phyloP scores from a whole-genome alignment of 768 basidiomycete species.

The Mycena albidolilacea region DNA sequence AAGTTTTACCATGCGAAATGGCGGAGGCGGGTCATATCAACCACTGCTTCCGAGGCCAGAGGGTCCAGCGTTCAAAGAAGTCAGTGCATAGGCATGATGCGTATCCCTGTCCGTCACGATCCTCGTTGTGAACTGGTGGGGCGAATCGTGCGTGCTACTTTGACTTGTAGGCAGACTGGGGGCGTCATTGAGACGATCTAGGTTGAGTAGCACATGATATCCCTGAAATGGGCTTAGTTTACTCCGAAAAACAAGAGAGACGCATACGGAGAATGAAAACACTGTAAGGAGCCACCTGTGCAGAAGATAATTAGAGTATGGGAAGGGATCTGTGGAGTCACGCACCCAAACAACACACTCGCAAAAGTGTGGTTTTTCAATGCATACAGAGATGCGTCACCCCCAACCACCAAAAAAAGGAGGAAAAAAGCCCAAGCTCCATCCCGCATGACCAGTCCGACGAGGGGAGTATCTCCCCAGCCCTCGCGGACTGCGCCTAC shows the following conservation, averaged over 20 bases:
- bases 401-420: conserved; percentile 45
- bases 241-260: background rate
- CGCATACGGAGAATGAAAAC: conserved; percentile 39
- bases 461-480: conserved; percentile 59
- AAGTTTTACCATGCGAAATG: background rate
- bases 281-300: conserved; percentile 37
- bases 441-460: conserved; percentile 60
- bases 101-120: conserved; percentile 9
- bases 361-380: conserved; percentile 26
- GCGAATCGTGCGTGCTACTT: conserved; percentile 21
- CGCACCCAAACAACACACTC: conserved; percentile 35
- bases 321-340: background rate
- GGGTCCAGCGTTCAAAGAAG: background rate
- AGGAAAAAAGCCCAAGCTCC: conserved; percentile 60
- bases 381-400: conserved; percentile 30
- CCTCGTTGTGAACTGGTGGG: conserved; percentile 29
- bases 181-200: conserved; percentile 26
- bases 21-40: background rate
- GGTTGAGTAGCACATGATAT: conserved; percentile 39
- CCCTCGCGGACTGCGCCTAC: conserved; percentile 50
- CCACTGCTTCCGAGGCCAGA: background rate
- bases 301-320: background rate
- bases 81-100: background rate
- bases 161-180: conserved; percentile 19
- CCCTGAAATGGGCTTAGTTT: conserved; percentile 24